Percentiles rank a stretch among this genome's conserved stretches.
phyloP scores from a whole-genome alignment of 2,329 filamentous ascomycete genomes.

The Trichoderma sp. region DNA sequence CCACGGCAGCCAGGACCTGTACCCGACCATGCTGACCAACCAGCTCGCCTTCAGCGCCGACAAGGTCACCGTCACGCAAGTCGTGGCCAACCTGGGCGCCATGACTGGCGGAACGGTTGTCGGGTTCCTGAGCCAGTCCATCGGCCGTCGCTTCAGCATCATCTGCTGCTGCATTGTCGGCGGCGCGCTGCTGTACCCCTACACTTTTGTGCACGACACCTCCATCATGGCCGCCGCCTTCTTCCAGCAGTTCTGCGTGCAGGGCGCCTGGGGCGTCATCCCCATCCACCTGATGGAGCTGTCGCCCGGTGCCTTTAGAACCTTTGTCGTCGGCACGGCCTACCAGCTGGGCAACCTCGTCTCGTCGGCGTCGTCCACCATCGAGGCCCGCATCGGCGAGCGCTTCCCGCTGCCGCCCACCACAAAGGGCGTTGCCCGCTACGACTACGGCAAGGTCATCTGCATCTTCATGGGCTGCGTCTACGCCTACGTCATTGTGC shows the following conservation, averaged over 20 bases:
- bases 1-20: constrained; percentile 69
- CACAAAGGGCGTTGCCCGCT: constrained; percentile 52
- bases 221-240: constrained; percentile 77
- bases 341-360: constrained; percentile 80
- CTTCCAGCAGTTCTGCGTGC: constrained; percentile 79
- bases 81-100: constrained; percentile 71
- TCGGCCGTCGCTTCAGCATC: constrained; percentile 70
- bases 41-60: constrained; percentile 56
- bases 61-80: constrained; percentile 68
- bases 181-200: constrained; percentile 80
- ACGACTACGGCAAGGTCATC: constrained; percentile 80
- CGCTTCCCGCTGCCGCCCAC: constrained; percentile 68
- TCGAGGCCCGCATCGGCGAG: constrained; percentile 75
- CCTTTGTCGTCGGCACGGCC: constrained; percentile 71
- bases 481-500: constrained; percentile 61
- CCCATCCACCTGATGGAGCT: constrained; percentile 79
- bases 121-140: constrained; percentile 68
- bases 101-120: constrained; percentile 67
- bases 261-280: constrained; percentile 76
- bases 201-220: constrained; percentile 66
- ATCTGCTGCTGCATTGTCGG: constrained; percentile 65
- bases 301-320: constrained; percentile 70
- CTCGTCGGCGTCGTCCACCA: constrained; percentile 69
- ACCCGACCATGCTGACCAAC: constrained; percentile 61
- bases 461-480: constrained; percentile 91